Evolutionary conservation across 495 filamentous ascomycete genomes (phyloP).

Genomic region (Aspergillus steynii): DNA sequence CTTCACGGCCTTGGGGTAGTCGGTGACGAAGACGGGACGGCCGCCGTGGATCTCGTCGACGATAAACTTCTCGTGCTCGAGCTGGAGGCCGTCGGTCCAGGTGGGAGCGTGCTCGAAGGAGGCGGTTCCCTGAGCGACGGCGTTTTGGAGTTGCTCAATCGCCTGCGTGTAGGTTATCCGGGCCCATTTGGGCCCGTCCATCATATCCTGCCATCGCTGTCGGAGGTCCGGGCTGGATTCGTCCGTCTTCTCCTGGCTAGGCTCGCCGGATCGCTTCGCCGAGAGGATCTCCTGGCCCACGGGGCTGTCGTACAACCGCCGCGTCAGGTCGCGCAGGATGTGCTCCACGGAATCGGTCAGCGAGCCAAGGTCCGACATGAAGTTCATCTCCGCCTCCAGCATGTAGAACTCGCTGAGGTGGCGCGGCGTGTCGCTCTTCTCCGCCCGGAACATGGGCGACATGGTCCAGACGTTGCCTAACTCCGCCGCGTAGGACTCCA

Average conservation of each 20-base stretch:
- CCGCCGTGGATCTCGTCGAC: constrained; percentile 68
- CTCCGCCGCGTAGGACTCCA: constrained; percentile 88
- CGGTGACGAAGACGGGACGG: constrained; percentile 84
- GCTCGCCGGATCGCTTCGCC: constrained; percentile 38
- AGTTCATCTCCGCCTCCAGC: constrained; percentile 88
- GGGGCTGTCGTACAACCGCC: constrained; percentile 52
- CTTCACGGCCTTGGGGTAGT: constrained; percentile 85
- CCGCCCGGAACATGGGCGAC: constrained; percentile 90
- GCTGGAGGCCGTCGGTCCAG: constrained; percentile 77
- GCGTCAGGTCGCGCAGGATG: constrained; percentile 65
- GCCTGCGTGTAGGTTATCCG: constrained; percentile 85
- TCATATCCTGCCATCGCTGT: constrained; percentile 70
- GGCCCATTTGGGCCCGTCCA: constrained; percentile 63
- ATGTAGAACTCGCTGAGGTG: constrained; percentile 99
- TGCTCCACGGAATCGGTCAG: constrained; percentile 80
- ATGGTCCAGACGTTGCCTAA: constrained; percentile 92
- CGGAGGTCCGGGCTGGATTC: constrained; percentile 48
- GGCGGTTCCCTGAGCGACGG: constrained; percentile 46
- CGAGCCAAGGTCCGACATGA: constrained; percentile 64
- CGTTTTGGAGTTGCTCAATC: constrained; percentile 64
- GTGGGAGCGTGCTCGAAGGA: constrained; percentile 64
- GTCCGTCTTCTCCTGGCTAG: constrained; percentile 34
- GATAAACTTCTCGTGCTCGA: constrained; percentile 91
- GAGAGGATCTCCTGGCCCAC: constrained; percentile 64
- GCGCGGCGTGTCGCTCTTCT: constrained; percentile 89